Evolutionary conservation across 805 yeast species (phyloP).

Genomic region (Starmerella geochares): DNA sequence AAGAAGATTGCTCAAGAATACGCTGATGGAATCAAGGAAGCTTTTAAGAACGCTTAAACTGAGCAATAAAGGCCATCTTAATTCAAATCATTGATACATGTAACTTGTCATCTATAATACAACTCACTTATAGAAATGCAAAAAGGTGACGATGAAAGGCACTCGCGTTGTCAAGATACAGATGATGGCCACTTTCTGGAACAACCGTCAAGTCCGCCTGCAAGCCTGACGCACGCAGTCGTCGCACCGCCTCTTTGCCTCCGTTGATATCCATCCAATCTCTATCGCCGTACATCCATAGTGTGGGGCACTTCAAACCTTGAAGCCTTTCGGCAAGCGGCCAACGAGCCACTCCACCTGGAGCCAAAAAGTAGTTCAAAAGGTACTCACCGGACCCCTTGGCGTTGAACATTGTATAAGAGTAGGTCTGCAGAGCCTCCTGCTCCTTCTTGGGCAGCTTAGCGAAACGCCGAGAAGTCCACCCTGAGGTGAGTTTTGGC

Average conservation of each 20-base stretch:
- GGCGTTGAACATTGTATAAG: constrained; percentile 75
- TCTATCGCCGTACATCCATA: constrained; percentile 77
- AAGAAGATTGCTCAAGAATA: constrained; percentile 69
- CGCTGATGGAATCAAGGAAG: constrained; percentile 53
- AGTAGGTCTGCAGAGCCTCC: constrained; percentile 57
- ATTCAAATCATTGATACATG: not conserved
- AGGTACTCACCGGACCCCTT: constrained; percentile 91
- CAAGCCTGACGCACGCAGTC: constrained; percentile 23
- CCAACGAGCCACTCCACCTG: constrained; percentile 81
- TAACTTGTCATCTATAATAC: not conserved
- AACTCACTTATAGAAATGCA: not conserved
- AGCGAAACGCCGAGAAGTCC: constrained; percentile 78
- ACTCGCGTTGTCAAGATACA: constrained; percentile 54
- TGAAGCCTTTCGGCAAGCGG: constrained; percentile 52
- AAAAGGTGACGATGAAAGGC: constrained; percentile 37
- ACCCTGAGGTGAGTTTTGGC: constrained; percentile 73
- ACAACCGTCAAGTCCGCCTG: constrained; percentile 32
- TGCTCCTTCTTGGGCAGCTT: constrained; percentile 40
- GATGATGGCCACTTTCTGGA: constrained; percentile 59
- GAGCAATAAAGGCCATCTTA: not conserved
- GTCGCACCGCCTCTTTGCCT: constrained; percentile 32
- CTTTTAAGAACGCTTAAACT: constrained; percentile 37
- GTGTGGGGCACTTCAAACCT: constrained; percentile 44
- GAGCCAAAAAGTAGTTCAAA: constrained; percentile 69
- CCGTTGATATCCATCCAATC: constrained; percentile 56